Percentiles rank a stretch among this genome's conserved stretches.
Conservation (phyloP, 2,329 filamentous ascomycete species). For the Thelonectria rubi region DNA sequence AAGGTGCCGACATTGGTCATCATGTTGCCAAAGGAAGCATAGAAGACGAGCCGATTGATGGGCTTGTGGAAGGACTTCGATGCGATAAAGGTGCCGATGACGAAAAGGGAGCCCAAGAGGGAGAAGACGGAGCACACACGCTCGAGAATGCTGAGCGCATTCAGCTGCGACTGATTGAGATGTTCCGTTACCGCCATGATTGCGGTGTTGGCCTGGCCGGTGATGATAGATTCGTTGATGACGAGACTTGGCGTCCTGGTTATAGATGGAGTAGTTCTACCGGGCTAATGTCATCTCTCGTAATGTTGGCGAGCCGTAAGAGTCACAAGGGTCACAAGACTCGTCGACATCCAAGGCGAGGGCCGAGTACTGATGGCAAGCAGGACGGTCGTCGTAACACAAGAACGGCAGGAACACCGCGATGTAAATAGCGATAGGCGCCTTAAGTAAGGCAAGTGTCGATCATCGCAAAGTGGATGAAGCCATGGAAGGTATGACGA, state of each 20-base stretch:
- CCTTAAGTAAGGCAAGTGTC: constrained; percentile 19
- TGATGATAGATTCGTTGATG: background rate
- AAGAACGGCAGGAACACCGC: background rate
- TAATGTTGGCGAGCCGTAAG: background rate
- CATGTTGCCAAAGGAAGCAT: constrained; percentile 83
- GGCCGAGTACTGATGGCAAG: background rate
- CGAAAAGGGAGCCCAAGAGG: constrained; percentile 74
- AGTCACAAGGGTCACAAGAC: background rate
- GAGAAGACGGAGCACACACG: constrained; percentile 76
- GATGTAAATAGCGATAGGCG: constrained; percentile 10
- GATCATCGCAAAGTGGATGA: constrained; percentile 26
- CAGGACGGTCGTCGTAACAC: background rate
- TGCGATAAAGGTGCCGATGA: constrained; percentile 74
- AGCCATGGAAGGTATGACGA: constrained; percentile 14
- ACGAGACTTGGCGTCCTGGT: background rate
- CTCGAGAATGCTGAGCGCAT: constrained; percentile 69
- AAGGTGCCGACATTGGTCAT: constrained; percentile 80
- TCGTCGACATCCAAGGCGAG: background rate
- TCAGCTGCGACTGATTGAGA: constrained; percentile 51
- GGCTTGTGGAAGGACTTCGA: constrained; percentile 80
- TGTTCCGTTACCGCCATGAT: constrained; percentile 31
- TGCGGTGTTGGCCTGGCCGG: constrained; percentile 10
- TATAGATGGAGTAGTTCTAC: background rate
- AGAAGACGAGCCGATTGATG: constrained; percentile 88
- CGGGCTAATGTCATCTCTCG: constrained; percentile 15